Evolutionary conservation across 306 rosid species (phyloP).

Genomic region (Rosa persica): DNA sequence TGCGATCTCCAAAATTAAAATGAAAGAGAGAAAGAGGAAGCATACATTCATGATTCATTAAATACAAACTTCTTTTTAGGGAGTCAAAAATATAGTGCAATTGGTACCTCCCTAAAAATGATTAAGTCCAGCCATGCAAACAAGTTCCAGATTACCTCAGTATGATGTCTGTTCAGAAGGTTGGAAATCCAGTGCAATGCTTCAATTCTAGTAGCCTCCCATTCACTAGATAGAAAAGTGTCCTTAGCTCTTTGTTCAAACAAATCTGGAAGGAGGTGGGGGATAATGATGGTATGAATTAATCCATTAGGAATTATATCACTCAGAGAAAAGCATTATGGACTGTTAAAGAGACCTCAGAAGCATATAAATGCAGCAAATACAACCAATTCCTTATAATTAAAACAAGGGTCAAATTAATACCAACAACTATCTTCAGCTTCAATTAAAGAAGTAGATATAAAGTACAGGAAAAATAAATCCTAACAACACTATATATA

Average conservation of each 20-base stretch:
- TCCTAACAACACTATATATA: not conserved
- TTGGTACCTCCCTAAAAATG: not conserved
- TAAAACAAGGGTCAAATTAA: slow-evolving; percentile 5
- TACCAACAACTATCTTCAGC: not conserved
- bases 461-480: not conserved
- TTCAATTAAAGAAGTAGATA: not conserved
- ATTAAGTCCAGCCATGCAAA: slow-evolving; percentile 1
- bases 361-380: too few relatives aligned
- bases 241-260: too few relatives aligned
- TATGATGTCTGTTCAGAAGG: slow-evolving; percentile 73
- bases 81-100: not conserved
- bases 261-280: too few relatives aligned
- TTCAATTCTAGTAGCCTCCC: slow-evolving; percentile 94
- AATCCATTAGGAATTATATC: too few relatives aligned
- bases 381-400: too few relatives aligned
- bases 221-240: slow-evolving; percentile 54
- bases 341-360: too few relatives aligned
- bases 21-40: not conserved
- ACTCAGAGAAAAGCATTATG: not conserved
- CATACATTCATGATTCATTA: not conserved
- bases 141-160: slow-evolving; percentile 53
- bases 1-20: not conserved
- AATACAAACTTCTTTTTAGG: slow-evolving; percentile 6
- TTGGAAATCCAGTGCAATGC: slow-evolving; percentile 92
- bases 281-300: too few relatives aligned